Evolutionary conservation across 441 rosid species (phyloP).

Genomic region (Populus hybrid): DNA sequence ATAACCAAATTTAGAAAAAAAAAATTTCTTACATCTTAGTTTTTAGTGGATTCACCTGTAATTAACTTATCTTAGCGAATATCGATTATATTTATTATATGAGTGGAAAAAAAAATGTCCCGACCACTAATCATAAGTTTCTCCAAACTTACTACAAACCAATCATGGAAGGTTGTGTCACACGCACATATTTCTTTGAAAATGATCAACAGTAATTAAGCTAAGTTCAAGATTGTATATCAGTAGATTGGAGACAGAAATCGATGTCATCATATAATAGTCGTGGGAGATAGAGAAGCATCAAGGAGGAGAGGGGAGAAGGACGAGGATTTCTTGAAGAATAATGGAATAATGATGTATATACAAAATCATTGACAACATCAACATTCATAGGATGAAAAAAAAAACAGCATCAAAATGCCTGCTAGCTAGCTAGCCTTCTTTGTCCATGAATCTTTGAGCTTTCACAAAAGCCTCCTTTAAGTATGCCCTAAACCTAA

Average conservation of each 20-base stretch:
- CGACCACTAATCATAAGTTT: too few species aligned
- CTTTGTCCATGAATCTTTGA: conserved; percentile 23
- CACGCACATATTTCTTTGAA: neutral
- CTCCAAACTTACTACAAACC: too few species aligned
- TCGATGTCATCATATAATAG: neutral
- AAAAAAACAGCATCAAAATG: neutral
- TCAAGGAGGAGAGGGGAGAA: neutral
- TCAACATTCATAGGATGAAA: neutral
- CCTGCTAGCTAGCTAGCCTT: neutral
- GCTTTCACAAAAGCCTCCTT: conserved; percentile 16
- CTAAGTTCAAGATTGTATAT: neutral
- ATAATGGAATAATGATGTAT: neutral
- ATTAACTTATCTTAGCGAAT: neutral
- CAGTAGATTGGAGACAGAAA: neutral
- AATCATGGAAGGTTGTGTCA: neutral
- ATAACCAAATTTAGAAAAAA: too few species aligned
- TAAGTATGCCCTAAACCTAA: conserved; percentile 13
- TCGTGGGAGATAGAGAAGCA: neutral
- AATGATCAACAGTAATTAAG: neutral
- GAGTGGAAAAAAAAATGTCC: neutral
- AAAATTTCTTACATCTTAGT: neutral
- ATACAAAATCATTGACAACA: too few species aligned
- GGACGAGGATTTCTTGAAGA: neutral
- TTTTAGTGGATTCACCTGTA: neutral
- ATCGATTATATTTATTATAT: neutral